Evolutionary conservation across 2,329 filamentous ascomycete species (phyloP).

Genomic region (Talaromyces sp.): DNA sequence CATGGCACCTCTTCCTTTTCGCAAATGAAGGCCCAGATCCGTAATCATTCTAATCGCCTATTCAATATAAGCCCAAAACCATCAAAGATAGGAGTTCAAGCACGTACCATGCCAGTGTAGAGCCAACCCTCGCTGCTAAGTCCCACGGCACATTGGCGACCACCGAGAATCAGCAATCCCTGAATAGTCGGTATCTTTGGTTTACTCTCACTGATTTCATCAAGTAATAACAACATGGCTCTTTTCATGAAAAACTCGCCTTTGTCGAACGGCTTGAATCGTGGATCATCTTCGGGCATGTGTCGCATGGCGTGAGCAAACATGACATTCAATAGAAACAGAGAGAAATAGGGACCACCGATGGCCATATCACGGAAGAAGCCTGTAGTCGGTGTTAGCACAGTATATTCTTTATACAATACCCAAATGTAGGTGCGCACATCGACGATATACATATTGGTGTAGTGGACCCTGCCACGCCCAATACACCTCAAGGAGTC

Average conservation of each 20-base stretch:
- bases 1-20: slow-evolving; percentile 16
- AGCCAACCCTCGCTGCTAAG: slow-evolving; percentile 24
- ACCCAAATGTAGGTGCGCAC: slow-evolving; percentile 3
- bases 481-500: slow-evolving; percentile 22
- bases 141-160: slow-evolving; percentile 23
- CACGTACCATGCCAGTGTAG: slow-evolving; percentile 23
- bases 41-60: slow-evolving; percentile 23
- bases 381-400: slow-evolving; percentile 10
- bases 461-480: slow-evolving; percentile 24
- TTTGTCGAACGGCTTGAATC: slow-evolving; percentile 15
- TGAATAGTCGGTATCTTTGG: slow-evolving; percentile 23
- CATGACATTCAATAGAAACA: slow-evolving; percentile 23
- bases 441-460: slow-evolving; percentile 24
- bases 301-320: slow-evolving; percentile 23
- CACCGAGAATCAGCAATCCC: slow-evolving; percentile 23
- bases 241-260: slow-evolving; percentile 20
- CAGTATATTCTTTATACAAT: not conserved
- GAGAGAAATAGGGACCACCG: slow-evolving; percentile 22
- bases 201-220: slow-evolving; percentile 20
- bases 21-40: slow-evolving; percentile 23
- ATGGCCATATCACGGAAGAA: slow-evolving; percentile 24
- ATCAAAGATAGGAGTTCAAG: not conserved
- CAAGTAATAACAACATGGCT: slow-evolving; percentile 20
- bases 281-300: slow-evolving; percentile 19
- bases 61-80: not conserved